Conservation (phyloP, 352 stramenopile genomes). For the Phytophthora rubi region DNA sequence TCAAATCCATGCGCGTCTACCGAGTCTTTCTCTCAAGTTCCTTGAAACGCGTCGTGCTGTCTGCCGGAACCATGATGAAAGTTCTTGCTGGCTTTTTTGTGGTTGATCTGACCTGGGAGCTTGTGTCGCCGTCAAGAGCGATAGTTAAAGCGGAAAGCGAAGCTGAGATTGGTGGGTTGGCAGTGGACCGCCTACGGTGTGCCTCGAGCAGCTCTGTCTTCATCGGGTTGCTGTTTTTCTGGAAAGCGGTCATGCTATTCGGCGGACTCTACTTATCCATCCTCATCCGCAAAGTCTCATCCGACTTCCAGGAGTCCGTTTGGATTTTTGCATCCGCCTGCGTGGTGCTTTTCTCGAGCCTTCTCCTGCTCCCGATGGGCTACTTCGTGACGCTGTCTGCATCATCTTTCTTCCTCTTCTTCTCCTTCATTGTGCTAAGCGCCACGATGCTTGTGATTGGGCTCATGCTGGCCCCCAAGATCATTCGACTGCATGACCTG, state of each 20-base stretch:
- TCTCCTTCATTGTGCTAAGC: conserved; percentile 36
- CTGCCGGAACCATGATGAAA: conserved; percentile 48
- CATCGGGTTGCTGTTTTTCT: conserved; percentile 44
- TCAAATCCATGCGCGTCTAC: conserved; percentile 66
- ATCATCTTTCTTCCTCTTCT: conserved; percentile 44
- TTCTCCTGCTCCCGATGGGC: conserved; percentile 49
- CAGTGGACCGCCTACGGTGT: conserved; percentile 38
- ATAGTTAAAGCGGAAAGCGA: conserved; percentile 16
- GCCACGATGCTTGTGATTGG: conserved; percentile 40
- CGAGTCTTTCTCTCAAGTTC: conserved; percentile 48
- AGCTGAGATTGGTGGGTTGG: conserved; percentile 29
- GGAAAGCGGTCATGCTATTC: conserved; percentile 50
- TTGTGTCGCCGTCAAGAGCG: conserved; percentile 29
- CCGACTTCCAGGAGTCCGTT: conserved; percentile 59
- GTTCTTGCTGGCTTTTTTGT: conserved; percentile 42
- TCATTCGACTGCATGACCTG: conserved; percentile 34
- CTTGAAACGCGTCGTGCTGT: conserved; percentile 55
- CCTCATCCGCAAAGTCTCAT: conserved; percentile 56
- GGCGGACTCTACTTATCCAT: conserved; percentile 54
- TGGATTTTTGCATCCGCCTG: conserved; percentile 60
- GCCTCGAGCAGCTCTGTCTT: conserved; percentile 48
- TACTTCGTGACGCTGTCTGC: conserved; percentile 55
- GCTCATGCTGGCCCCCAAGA: conserved; percentile 49
- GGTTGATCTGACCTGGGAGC: conserved; percentile 45
- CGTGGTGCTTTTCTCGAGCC: conserved; percentile 47